Base-by-base conservation (phyloP, 1,139 yeast genomes). In the Kodamaea plutei region DNA sequence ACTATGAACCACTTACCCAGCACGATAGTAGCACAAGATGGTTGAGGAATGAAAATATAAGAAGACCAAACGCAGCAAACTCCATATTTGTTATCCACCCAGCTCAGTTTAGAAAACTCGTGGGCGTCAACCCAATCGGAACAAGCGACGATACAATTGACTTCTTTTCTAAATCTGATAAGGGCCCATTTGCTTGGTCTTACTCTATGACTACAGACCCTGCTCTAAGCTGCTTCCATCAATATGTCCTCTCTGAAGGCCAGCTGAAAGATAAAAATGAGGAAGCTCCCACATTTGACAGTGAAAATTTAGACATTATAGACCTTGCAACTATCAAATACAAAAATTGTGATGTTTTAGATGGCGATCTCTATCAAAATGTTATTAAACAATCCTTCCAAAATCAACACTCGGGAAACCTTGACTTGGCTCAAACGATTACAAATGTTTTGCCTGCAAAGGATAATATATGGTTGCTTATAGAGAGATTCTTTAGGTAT, bases 401-500 rank as follows among this genome's bases (percentile, higher is more conserved):
- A 18, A 33, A 27, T 22, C 12, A 26, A 12, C 23, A 24, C 5
- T 21, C 26, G 16, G 15, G 13, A 15, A 24, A 22, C 11, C 8
- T 29, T 17, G 20, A 14, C 3, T 31, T 35, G 24, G 22, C 17
- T n/a, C 34, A 32, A 23, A 32, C 25, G 20, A 25, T 35, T 10
- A 14, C 26, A n/a, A 15, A 22, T 13, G 42, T 39, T 5, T 27
- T 48, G 10, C 52, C 51, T 7, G 22, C 29, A 7, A 31, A 34
- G 8, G 39, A 38, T 23, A 48, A 42, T 10, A 26, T 47, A 6
- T 46, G 51, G 52, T 26, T 39, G 21, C 36, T 46, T 15, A 31
- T 47, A 3, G 48, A 43, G 25, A 36, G 51, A 5, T 48, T 44
- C 26, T 48, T 48, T 25, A 29, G 34, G 16, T 38, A 41, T 10